Base-by-base conservation (phyloP, 805 yeast genomes). In the Kuraishia hungarica region DNA sequence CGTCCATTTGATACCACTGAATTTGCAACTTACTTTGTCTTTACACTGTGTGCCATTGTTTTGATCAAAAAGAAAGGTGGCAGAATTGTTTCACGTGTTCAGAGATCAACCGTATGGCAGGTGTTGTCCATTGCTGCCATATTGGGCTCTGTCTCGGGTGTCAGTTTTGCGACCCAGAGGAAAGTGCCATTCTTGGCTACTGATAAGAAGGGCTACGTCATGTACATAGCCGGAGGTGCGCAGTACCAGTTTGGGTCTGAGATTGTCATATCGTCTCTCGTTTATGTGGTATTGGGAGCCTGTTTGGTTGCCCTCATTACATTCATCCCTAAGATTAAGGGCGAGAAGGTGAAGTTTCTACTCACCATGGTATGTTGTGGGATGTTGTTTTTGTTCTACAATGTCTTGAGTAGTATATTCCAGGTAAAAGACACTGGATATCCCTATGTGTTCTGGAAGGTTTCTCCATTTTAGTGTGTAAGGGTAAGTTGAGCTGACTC, bases 211-310 rank as follows among this genome's bases (percentile, higher is more conserved):
- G 81, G 80, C 13, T 69, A 72, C n/a, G 64, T 84, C 2, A 47
- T 83, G 67, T 76, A 72, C 60, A 76, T 85, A 55, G 78, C 87
- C 56, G 89, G 89, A 15, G 90, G 89, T 2, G 67, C 70, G 2
- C 79, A 77, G 55, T 83, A 82, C 73, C 93, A 87, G 68, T 82
- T 86, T 67, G 93, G 94, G 0, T 68, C 80, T 2, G 96, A 88
- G 64, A 75, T 83, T 2, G 62, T 82, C 3, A 65, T 84, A 1
- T 77, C 86, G 7, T 76, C 80, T 2, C 65, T 62, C 1, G 71
- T 79, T 59, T 88, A 87, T 61, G 58, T 77, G 5, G 60, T 68
- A 0, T 70, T 87, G 59, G 80, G 78, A 0, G 53, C 67, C 0
- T 57, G 75, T 3, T 53, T 80, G n/a, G 61, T 79, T 11, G 53